These are phyloP conservation scores for Limnanthes douglasii DNA, from an alignment of 345 rosid genomes.

Conservation along the genomic window DNA sequence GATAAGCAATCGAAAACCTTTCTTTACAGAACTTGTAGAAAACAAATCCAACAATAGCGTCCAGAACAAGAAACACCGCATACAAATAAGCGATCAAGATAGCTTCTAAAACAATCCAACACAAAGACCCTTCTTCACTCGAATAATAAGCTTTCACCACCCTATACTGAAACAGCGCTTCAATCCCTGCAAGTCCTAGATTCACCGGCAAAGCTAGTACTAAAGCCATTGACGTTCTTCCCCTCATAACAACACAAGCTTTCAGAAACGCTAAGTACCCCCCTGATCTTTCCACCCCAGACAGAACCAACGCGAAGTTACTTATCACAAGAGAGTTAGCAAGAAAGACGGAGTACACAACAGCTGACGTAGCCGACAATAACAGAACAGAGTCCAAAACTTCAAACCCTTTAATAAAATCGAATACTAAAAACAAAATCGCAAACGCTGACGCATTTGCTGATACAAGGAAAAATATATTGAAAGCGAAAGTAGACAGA, in stretches of 20 bases:
- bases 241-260: constrained; percentile 38
- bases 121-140: constrained; percentile 6
- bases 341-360: constrained; percentile 44
- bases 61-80: constrained; percentile 54
- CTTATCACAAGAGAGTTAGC: constrained; percentile 48
- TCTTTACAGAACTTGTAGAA: constrained; percentile 50
- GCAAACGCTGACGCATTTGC: constrained; percentile 68
- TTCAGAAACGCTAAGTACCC: constrained; percentile 50
- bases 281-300: constrained; percentile 29
- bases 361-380: constrained; percentile 38
- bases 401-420: constrained; percentile 21
- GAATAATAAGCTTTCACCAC: constrained; percentile 19
- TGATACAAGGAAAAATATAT: constrained; percentile 36
- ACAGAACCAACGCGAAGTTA: constrained; percentile 54
- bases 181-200: constrained; percentile 43
- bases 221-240: constrained; percentile 55
- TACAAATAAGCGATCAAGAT: constrained; percentile 54
- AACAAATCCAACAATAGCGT: constrained; percentile 33
- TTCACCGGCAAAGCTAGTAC: constrained; percentile 49
- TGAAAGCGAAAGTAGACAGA: constrained; percentile 29
- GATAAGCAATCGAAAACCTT: constrained; percentile 7
- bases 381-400: constrained; percentile 20
- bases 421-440: constrained; percentile 36
- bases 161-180: constrained; percentile 62
- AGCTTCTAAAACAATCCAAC: constrained; percentile 29